Conservation (phyloP, 345 rosid genomes). For the Fremontodendron californicum region DNA sequence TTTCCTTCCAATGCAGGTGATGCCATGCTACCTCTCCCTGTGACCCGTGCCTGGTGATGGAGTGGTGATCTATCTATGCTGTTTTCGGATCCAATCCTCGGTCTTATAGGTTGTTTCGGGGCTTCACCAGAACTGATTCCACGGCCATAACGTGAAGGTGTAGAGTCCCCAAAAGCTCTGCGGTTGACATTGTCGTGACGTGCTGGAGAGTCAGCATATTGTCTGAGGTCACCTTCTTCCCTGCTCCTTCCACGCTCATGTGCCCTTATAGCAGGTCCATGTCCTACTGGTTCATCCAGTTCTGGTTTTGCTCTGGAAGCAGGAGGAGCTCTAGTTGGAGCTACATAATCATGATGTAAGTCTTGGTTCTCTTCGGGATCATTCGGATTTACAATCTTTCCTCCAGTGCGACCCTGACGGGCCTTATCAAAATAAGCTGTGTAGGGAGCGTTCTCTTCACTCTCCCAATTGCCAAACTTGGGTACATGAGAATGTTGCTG, state of each 20-base stretch:
- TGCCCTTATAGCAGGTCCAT: constrained; percentile 33
- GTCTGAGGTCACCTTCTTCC: constrained; percentile 43
- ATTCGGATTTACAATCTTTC: constrained; percentile 58
- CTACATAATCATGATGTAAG: constrained; percentile 22
- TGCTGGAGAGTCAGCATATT: constrained; percentile 42
- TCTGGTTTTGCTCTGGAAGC: constrained; percentile 36
- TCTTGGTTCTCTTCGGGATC: constrained; percentile 67
- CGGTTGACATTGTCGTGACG: constrained; percentile 35
- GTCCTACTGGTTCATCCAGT: constrained; percentile 35
- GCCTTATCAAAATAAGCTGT: constrained; percentile 87
- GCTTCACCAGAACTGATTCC: constrained; percentile 42
- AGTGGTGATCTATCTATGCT: constrained; percentile 61
- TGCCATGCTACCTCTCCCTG: constrained; percentile 36
- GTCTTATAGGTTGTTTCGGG: constrained; percentile 39
- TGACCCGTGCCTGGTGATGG: constrained; percentile 42
- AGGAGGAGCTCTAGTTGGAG: constrained; percentile 44
- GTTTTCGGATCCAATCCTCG: constrained; percentile 53
- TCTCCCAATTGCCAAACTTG: constrained; percentile 87
- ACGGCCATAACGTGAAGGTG: constrained; percentile 43
- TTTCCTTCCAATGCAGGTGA: constrained; percentile 66
- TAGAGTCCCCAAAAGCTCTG: constrained; percentile 28
- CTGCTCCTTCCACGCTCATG: constrained; percentile 37
- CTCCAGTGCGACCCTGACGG: constrained; percentile 57
- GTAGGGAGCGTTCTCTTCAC: constrained; percentile 74
- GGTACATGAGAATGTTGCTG: constrained; percentile 81